Evolutionary conservation across 148 eudicot genomes (phyloP), one percentile per base, ranked within the genome.

Genomic region (Mesembryanthemum crystallinum): DNA sequence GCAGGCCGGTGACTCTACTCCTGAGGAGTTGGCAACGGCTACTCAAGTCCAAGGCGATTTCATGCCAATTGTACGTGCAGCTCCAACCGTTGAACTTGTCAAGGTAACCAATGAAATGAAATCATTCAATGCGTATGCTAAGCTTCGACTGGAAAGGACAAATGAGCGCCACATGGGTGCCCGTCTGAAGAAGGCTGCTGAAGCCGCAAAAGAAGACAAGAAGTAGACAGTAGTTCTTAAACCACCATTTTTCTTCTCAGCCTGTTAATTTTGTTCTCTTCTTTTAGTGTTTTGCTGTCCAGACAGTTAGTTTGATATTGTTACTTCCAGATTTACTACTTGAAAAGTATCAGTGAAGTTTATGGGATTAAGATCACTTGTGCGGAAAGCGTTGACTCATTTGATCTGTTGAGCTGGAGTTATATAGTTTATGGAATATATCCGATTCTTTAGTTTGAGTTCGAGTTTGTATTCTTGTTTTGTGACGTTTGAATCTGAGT

Each of bases 1-100:
- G 83, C 76, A 88, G 92, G 87, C 89, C 81, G 92, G 92, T 86
- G 92, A 88, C 60, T 88, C 88, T 52, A 45, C 86, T 42, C 78
- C 87, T 8, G 88, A 85, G 78, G 86, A 85, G 80, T 61, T 89
- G 86, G 88, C 92, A 8, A 87, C 85, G 7, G 90, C 92, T 25
- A 89, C 90, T 51, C 92, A 89, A 78, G 90, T 83, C 63, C 79
- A 83, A 55, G 88, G 86, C 58, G 52, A 81, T 35, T 71, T 33
- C 84, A 27, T 88, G 89, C 86, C 87, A 11, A 84, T 85, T 74
- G 77, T 25, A 4, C 55, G 75, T 32, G 84, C 77, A 70, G 71
- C 63, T 58, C 85, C 82, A 71, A 1, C 81, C 8, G 83, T 77
- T 11, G 89, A 84, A 74, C 86, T 85, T 73, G 89, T 83, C 8